Conservation (phyloP, 2,329 filamentous ascomycete genomes). For the Zymoseptoria brevis region DNA sequence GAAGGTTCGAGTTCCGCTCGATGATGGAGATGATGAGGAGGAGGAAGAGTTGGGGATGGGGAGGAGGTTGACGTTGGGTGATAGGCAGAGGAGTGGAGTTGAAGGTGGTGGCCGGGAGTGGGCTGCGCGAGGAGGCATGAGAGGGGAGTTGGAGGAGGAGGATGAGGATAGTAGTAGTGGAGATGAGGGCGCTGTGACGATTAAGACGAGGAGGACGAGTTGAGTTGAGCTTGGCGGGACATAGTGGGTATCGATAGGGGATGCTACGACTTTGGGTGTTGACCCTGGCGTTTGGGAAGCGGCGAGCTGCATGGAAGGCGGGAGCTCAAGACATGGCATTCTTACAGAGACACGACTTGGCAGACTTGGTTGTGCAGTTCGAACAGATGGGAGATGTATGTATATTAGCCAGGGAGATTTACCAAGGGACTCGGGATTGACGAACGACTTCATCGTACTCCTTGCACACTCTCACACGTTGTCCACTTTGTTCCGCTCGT, state of each 20-base stretch:
- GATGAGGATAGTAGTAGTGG: constrained; percentile 17
- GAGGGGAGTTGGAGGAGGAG: constrained; percentile 11
- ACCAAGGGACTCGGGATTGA: background rate
- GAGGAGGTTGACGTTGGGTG: constrained; percentile 8
- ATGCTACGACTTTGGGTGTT: background rate
- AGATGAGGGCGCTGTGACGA: constrained; percentile 28
- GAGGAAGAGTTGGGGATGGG: constrained; percentile 14
- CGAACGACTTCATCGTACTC: background rate
- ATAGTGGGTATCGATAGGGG: background rate
- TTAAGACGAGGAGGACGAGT: constrained; percentile 26
- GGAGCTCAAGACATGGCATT: background rate
- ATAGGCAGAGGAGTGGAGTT: constrained; percentile 14
- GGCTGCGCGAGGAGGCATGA: background rate
- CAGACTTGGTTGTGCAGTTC: background rate
- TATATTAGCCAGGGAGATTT: background rate
- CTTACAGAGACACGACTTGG: background rate
- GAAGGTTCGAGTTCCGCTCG: constrained; percentile 25
- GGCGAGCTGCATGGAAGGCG: background rate
- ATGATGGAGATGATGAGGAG: constrained; percentile 27
- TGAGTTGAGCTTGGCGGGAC: constrained; percentile 4
- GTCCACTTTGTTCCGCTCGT: background rate
- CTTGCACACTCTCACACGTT: background rate
- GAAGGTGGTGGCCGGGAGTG: constrained; percentile 1
- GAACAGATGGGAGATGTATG: background rate
- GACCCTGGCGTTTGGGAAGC: background rate